These are phyloP conservation scores for Pseudogymnoascus pannorum DNA, from an alignment of 2,329 filamentous ascomycete genomes.

Conservation along the genomic window DNA sequence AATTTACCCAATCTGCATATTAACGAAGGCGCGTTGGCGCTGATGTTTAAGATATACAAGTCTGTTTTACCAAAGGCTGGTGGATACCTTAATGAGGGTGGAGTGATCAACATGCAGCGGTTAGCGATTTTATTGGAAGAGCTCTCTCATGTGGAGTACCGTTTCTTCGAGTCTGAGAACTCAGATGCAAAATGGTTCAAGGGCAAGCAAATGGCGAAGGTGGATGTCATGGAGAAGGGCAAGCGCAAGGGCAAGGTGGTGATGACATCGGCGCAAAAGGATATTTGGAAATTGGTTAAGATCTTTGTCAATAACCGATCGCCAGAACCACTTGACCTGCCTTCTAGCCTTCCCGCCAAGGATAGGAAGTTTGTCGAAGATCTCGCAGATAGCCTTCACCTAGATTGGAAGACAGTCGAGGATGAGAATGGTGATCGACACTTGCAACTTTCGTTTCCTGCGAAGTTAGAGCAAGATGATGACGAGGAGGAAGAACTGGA, in stretches of 20 bases:
- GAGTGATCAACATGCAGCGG: constrained; percentile 80
- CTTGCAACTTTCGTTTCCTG: constrained; percentile 52
- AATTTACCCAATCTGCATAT: constrained; percentile 96
- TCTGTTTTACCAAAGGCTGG: constrained; percentile 76
- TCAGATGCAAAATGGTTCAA: constrained; percentile 88
- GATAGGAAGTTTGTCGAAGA: constrained; percentile 93
- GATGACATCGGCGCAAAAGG: constrained; percentile 72
- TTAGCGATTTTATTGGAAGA: constrained; percentile 73
- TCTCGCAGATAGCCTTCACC: constrained; percentile 61
- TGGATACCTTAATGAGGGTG: constrained; percentile 94
- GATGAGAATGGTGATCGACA: constrained; percentile 60
- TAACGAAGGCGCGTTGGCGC: constrained; percentile 91
- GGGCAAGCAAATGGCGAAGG: constrained; percentile 69
- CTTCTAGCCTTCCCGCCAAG: constrained; percentile 60
- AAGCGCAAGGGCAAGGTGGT: constrained; percentile 60
- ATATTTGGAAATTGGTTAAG: constrained; percentile 75
- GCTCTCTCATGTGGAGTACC: constrained; percentile 78
- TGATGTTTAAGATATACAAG: constrained; percentile 98
- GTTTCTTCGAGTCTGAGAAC: constrained; percentile 88
- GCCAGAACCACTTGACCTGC: constrained; percentile 65
- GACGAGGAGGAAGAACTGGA: constrained; percentile 69
- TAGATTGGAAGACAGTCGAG: constrained; percentile 58
- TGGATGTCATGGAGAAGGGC: constrained; percentile 56
- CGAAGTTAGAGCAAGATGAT: constrained; percentile 40
- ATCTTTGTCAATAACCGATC: constrained; percentile 69